phyloP scores from a whole-genome alignment of 148 eudicot species.

The Chenopodium quinoa region DNA sequence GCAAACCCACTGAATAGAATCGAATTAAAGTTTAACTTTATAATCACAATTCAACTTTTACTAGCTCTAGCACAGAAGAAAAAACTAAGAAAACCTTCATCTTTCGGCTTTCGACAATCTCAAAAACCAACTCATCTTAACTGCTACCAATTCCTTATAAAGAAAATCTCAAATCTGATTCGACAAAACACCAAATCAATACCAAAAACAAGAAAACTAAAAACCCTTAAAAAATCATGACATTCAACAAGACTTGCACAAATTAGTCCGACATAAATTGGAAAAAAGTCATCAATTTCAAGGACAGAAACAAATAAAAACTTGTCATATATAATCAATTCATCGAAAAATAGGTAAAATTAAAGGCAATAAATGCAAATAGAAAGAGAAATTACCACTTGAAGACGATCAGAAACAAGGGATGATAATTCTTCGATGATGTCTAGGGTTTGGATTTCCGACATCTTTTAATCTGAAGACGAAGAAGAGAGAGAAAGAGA shows the following conservation, averaged over 20 bases:
- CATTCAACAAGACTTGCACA: background rate
- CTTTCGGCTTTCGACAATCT: too few relatives aligned
- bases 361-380: background rate
- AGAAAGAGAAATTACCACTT: conserved; percentile 60
- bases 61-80: background rate
- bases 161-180: background rate
- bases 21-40: background rate
- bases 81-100: too few relatives aligned
- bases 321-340: background rate
- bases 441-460: conserved; percentile 68
- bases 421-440: conserved; percentile 70
- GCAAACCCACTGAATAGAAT: background rate
- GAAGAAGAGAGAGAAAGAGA: background rate
- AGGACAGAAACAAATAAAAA: background rate
- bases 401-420: conserved; percentile 76
- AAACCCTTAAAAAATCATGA: too few relatives aligned
- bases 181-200: background rate
- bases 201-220: too few relatives aligned
- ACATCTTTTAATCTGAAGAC: conserved; percentile 36
- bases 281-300: background rate
- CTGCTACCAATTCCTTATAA: background rate
- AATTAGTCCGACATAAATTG: background rate
- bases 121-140: too few relatives aligned
- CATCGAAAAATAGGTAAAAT: conserved; percentile 14
- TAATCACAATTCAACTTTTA: background rate